These are phyloP conservation scores for Luffa acutangula DNA, from an alignment of 306 rosid species.

Conservation along the genomic window DNA sequence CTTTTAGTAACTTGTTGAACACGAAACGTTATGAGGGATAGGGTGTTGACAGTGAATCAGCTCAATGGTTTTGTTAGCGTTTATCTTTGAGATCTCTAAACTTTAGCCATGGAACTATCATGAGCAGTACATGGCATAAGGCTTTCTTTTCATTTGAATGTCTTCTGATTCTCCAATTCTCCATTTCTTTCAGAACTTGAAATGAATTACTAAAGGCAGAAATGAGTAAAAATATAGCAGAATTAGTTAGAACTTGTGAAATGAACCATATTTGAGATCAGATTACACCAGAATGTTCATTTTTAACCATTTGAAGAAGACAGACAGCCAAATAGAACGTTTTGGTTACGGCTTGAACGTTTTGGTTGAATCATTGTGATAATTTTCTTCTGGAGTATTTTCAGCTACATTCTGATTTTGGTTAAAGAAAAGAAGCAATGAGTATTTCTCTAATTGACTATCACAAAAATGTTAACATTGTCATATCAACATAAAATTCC, in stretches of 20 bases:
- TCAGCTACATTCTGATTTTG: not conserved
- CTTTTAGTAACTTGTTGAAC: constrained; percentile 46
- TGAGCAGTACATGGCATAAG: not conserved
- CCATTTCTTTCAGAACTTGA: not conserved
- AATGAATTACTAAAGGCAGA: not conserved
- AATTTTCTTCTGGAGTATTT: not conserved
- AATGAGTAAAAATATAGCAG: not conserved
- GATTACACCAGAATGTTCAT: not conserved
- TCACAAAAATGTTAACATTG: not conserved
- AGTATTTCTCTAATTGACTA: not conserved
- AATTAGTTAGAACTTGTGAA: not conserved
- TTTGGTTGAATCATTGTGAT: not conserved
- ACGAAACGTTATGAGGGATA: constrained; percentile 39
- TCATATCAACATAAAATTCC: not conserved
- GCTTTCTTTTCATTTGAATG: not conserved
- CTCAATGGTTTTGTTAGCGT: not conserved
- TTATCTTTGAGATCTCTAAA: not conserved
- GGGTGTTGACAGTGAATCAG: not conserved
- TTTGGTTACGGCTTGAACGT: not conserved
- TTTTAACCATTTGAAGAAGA: not conserved
- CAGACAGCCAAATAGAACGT: not conserved
- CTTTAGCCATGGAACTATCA: not conserved
- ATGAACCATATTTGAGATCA: not conserved
- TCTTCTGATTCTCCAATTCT: not conserved
- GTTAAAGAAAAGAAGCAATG: not conserved